A percentile compares a stretch with the other conserved stretches of the same genome.
phyloP scores from a whole-genome alignment of 306 rosid species.

The Gastrolobium bilobum region DNA sequence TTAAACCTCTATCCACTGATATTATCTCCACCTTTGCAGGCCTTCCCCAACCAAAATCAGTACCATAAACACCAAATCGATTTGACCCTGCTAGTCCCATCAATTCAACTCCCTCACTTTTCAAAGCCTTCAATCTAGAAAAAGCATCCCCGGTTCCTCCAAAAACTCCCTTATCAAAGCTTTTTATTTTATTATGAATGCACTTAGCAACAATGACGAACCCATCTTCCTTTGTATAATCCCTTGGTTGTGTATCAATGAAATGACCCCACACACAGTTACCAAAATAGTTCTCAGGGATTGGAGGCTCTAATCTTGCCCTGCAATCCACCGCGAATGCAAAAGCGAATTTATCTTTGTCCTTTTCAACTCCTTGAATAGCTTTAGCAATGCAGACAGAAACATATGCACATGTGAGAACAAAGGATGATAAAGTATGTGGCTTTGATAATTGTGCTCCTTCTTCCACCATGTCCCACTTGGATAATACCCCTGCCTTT shows the following conservation, averaged over 20 bases:
- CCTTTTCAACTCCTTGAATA: background rate
- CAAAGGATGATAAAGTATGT: slow-evolving; percentile 49
- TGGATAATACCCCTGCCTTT: slow-evolving; percentile 33
- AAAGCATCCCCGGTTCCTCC: background rate
- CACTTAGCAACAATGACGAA: slow-evolving; percentile 6
- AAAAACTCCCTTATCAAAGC: background rate
- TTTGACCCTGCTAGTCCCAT: slow-evolving; percentile 59
- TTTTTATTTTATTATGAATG: background rate
- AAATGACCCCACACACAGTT: slow-evolving; percentile 28
- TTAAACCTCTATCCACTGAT: slow-evolving; percentile 39
- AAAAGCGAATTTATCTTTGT: background rate
- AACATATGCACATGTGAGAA: slow-evolving; percentile 44
- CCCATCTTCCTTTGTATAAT: slow-evolving; percentile 36
- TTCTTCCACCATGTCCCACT: slow-evolving; percentile 19
- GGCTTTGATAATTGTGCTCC: background rate
- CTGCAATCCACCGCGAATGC: slow-evolving; percentile 30
- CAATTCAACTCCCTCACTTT: background rate
- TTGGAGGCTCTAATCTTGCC: slow-evolving; percentile 36
- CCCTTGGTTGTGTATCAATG: background rate
- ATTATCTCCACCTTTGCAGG: slow-evolving; percentile 57
- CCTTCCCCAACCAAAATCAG: slow-evolving; percentile 67
- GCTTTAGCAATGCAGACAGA: slow-evolving; percentile 50
- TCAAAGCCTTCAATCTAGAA: rapidly evolving
- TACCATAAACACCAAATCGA: slow-evolving; percentile 52
- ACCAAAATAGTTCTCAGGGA: slow-evolving; percentile 31